These are phyloP conservation scores for Scheffersomyces stambukii DNA, from an alignment of 1,139 yeast species.

Conservation along the genomic window DNA sequence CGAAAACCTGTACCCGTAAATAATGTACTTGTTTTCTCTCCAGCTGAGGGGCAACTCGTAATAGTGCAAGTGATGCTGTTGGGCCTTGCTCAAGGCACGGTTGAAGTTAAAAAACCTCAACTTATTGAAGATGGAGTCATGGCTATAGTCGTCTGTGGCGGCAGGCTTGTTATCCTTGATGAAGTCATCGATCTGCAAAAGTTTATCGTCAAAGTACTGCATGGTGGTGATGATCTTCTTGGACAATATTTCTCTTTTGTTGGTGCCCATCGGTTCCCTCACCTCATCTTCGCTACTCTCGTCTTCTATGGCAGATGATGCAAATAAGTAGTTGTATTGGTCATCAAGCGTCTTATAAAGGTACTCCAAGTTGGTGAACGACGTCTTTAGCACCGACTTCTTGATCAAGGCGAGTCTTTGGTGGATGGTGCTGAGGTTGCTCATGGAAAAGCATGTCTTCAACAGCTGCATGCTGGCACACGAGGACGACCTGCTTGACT, in stretches of 20 bases:
- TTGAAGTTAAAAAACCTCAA: slow-evolving; percentile 57
- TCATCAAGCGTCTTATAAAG: slow-evolving; percentile 51
- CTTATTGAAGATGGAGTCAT: slow-evolving; percentile 30
- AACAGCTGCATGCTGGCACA: slow-evolving; percentile 28
- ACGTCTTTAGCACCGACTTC: slow-evolving; percentile 38
- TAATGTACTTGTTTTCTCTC: slow-evolving; percentile 87
- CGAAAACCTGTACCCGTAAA: slow-evolving; percentile 82
- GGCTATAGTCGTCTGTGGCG: slow-evolving; percentile 25
- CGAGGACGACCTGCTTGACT: slow-evolving; percentile 18
- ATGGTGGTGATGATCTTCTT: slow-evolving; percentile 49
- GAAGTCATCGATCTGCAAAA: slow-evolving; percentile 47
- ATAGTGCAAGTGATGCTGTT: slow-evolving; percentile 59
- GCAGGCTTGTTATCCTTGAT: slow-evolving; percentile 35
- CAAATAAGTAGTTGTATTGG: slow-evolving; percentile 47
- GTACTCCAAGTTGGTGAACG: slow-evolving; percentile 42
- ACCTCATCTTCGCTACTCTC: slow-evolving; percentile 8
- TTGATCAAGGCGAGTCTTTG: slow-evolving; percentile 41
- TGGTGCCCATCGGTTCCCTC: slow-evolving; percentile 10
- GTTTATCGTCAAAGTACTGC: slow-evolving; percentile 54
- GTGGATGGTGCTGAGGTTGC: slow-evolving; percentile 36
- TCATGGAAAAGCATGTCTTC: slow-evolving; percentile 28
- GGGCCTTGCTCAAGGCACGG: slow-evolving; percentile 54
- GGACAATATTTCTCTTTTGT: slow-evolving; percentile 31
- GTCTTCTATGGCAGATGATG: slow-evolving; percentile 10
- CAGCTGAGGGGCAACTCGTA: slow-evolving; percentile 89